Evolutionary conservation across 345 rosid species (phyloP).

Genomic region (Syzygium aqueum): DNA sequence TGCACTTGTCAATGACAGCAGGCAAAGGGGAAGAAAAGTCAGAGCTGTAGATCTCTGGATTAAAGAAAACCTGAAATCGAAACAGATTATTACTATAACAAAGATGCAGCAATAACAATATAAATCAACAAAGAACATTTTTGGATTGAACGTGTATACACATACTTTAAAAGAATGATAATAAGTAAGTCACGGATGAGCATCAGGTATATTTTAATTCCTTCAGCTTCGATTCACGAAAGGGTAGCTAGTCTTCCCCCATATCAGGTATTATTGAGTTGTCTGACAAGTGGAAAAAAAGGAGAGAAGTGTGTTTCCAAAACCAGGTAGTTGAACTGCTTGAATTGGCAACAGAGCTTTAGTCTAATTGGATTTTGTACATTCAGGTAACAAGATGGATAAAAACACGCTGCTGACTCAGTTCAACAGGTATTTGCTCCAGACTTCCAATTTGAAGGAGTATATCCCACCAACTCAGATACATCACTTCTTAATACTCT

Average conservation of each 20-base stretch:
- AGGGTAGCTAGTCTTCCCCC: not conserved
- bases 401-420: not conserved
- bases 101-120: not conserved
- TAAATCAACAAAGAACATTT: not conserved
- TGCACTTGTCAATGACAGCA: conserved; percentile 84
- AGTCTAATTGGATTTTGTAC: not conserved
- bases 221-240: not conserved
- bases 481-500: not conserved
- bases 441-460: not conserved
- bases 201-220: not conserved
- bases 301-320: not conserved
- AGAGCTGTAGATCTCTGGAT: conserved; percentile 84
- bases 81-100: not conserved
- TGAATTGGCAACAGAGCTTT: not conserved
- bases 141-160: not conserved
- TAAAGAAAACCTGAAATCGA: conserved; percentile 63
- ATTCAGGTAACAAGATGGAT: not conserved
- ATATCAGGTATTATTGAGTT: not conserved
- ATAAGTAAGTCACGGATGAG: not conserved
- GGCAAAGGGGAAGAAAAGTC: conserved; percentile 76
- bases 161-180: not conserved
- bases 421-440: not conserved
- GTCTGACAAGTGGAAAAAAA: not conserved
- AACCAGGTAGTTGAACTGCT: not conserved
- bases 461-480: not conserved